Base-by-base conservation (phyloP, 2,329 filamentous ascomycete genomes). In the Pseudogymnoascus sp. region DNA sequence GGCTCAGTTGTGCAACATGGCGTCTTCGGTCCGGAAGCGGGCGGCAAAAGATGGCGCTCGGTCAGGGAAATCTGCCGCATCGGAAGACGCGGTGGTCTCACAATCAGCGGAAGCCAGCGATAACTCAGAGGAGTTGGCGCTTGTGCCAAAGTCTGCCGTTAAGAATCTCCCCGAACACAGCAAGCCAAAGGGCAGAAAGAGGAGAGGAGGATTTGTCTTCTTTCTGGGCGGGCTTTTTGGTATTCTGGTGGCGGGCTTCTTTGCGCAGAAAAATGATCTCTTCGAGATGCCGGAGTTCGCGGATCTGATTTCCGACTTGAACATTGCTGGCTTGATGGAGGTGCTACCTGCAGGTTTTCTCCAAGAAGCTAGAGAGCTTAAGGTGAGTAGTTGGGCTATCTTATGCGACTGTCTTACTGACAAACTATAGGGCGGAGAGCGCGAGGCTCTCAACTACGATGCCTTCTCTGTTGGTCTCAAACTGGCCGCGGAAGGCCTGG, bases 391-490 rank as follows among this genome's bases (percentile, higher is more conserved):
- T 62, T 67, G 64, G 65, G 66, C 2, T 33, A 13, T 35, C 3
- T 33, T 63, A 64, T 53, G 60, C 63, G 60, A 65, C 57, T 65
- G 38, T 64, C 65, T 50, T 47, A 35, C 59, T 40, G 19, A 61
- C 59, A 61, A 61, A n/a, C 67, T 70, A 69, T 75, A 89, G 88
- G 90, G 91, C 79, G 87, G 89, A 71, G 93, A 97, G 77, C 88
- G 91, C 68, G 91, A 96, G 69, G 85, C 91, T 47, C 88, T 96
- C 67, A 89, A 89, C 71, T 96, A 96, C 76, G 95, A 99, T 78
- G 90, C 93, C 5, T 99, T 99, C 73, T 86, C 92, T 0, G 90
- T 97, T 57, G 96, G 95, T 4, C 78, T 95, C 31, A 90, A 96
- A 71, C 88, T 93, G 19, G 87, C 87, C 40, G 79, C 87, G 4